Evolutionary conservation across 208 protist species (phyloP).

Genomic region (Trypanosoma cruzi): DNA sequence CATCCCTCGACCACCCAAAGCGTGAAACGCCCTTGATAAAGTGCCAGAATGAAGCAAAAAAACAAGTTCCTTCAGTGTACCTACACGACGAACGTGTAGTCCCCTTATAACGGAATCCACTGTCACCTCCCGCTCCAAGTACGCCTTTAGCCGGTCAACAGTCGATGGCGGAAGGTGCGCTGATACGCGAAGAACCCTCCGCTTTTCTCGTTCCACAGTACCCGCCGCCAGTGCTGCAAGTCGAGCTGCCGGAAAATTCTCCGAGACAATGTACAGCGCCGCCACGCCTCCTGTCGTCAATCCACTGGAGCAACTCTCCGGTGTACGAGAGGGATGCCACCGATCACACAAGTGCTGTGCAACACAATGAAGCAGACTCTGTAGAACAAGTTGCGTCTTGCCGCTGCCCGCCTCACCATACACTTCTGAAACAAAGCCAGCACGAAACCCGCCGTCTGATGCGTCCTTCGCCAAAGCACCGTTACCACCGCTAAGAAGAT

Average conservation of each 20-base stretch:
- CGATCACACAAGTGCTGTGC: conserved; percentile 26
- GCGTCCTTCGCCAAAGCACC: background rate
- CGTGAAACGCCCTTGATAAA: conserved; percentile 30
- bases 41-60: conserved; percentile 33
- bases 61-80: conserved; percentile 36
- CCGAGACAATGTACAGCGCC: conserved; percentile 60
- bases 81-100: conserved; percentile 48
- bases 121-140: conserved; percentile 25
- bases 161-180: conserved; percentile 22
- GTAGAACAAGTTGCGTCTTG: conserved; percentile 78
- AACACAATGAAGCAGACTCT: conserved; percentile 54
- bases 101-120: conserved; percentile 38
- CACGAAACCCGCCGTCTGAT: conserved; percentile 39
- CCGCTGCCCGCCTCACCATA: conserved; percentile 78
- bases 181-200: conserved; percentile 16
- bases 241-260: conserved; percentile 51
- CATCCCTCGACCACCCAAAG: conserved; percentile 34
- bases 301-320: background rate
- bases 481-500: conserved; percentile 28
- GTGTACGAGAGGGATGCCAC: background rate
- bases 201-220: conserved; percentile 6
- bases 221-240: conserved; percentile 25
- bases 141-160: conserved; percentile 20
- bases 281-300: conserved; percentile 5
- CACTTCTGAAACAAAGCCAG: conserved; percentile 62